These are phyloP conservation scores for Rhizoctonia solani DNA, from an alignment of 1,284 basidiomycete species.

Conservation along the genomic window DNA sequence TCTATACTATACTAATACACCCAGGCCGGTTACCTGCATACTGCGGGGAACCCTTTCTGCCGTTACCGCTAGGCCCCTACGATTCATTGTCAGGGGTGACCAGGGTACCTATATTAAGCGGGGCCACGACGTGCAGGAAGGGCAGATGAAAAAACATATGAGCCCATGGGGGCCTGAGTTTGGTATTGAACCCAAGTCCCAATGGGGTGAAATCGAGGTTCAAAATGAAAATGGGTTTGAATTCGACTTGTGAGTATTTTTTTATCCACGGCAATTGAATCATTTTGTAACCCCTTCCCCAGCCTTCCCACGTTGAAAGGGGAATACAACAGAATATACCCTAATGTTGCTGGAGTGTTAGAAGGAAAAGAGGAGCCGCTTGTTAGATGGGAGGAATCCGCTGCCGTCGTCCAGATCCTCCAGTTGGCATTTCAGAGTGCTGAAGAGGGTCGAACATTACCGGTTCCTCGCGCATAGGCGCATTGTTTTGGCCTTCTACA, in stretches of 20 bases:
- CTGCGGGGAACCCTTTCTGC: constrained; percentile 25
- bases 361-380: constrained; percentile 32
- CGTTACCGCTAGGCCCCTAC: constrained; percentile 21
- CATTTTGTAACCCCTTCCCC: not conserved
- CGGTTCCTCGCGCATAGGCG: constrained; percentile 1
- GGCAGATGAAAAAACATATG: constrained; percentile 21
- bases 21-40: constrained; percentile 25
- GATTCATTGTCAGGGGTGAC: constrained; percentile 30
- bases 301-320: constrained; percentile 30
- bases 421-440: constrained; percentile 28
- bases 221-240: constrained; percentile 22
- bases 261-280: not conserved
- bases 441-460: constrained; percentile 5
- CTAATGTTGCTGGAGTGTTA: constrained; percentile 23
- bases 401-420: constrained; percentile 28
- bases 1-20: constrained; percentile 12
- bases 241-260: constrained; percentile 27
- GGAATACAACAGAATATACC: constrained; percentile 30
- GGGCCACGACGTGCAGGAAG: constrained; percentile 31
- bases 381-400: constrained; percentile 28
- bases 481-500: not conserved
- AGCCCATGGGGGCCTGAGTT: constrained; percentile 26
- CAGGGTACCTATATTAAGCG: constrained; percentile 23
- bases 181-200: constrained; percentile 21
- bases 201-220: constrained; percentile 27